These are phyloP conservation scores for Fagopyrum homotropicum DNA, from an alignment of 148 eudicot genomes.

Conservation along the genomic window DNA sequence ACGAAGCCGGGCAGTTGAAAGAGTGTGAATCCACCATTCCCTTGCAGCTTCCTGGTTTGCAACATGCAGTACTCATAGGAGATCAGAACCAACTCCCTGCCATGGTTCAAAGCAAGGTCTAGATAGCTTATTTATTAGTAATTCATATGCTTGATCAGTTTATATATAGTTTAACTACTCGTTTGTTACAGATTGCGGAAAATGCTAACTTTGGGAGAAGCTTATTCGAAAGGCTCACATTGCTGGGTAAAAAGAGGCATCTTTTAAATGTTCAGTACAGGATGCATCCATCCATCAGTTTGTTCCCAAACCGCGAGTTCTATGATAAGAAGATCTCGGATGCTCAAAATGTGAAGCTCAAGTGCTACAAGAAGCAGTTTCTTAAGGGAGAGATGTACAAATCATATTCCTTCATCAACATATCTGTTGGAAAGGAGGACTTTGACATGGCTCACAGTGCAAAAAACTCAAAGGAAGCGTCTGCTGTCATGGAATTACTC, in stretches of 20 bases:
- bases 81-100: slow-evolving; percentile 60
- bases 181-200: slow-evolving; percentile 28
- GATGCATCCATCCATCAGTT: slow-evolving; percentile 69
- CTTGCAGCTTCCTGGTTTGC: slow-evolving; percentile 34
- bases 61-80: slow-evolving; percentile 43
- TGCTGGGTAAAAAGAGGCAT: slow-evolving; percentile 39
- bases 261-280: slow-evolving; percentile 49
- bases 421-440: slow-evolving; percentile 35
- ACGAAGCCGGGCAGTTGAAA: slow-evolving; percentile 69
- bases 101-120: slow-evolving; percentile 40
- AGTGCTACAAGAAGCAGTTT: slow-evolving; percentile 18
- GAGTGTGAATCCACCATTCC: slow-evolving; percentile 58
- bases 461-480: neutral
- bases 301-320: slow-evolving; percentile 40
- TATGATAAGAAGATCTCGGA: slow-evolving; percentile 30
- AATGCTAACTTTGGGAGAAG: slow-evolving; percentile 51
- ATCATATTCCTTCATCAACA: slow-evolving; percentile 40
- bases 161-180: neutral
- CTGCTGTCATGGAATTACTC: slow-evolving; percentile 10
- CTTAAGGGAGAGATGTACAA: slow-evolving; percentile 25
- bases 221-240: slow-evolving; percentile 40
- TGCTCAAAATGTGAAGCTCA: slow-evolving; percentile 28
- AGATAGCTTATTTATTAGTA: neutral
- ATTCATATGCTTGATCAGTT: neutral
- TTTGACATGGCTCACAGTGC: slow-evolving; percentile 12